Conservation (phyloP, 1,284 basidiomycete species). For the Ceratobasidium sp. region DNA sequence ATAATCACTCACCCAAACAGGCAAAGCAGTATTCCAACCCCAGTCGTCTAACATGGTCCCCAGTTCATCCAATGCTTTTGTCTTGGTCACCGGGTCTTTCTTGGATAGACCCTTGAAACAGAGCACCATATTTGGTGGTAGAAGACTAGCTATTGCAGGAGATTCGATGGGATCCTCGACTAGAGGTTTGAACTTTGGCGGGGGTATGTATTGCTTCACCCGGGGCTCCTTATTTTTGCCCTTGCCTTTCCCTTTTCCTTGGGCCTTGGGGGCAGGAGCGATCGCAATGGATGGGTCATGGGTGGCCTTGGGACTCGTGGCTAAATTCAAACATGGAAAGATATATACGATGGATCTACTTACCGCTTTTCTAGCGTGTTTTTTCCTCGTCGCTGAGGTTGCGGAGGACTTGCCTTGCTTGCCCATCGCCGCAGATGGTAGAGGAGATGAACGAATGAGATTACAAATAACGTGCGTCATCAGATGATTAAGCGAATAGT, state of each 20-base stretch:
- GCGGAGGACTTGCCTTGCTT: slow-evolving; percentile 57
- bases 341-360: slow-evolving; percentile 12
- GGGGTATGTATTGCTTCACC: slow-evolving; percentile 82
- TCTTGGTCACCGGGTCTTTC: slow-evolving; percentile 88
- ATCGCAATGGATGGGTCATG: slow-evolving; percentile 39
- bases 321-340: no score
- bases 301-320: not conserved
- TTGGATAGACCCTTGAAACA: slow-evolving; percentile 83
- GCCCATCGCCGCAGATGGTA: slow-evolving; percentile 23
- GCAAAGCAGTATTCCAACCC: slow-evolving; percentile 60
- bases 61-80: slow-evolving; percentile 86
- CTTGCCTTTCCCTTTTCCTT: slow-evolving; percentile 67
- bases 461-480: slow-evolving; percentile 18
- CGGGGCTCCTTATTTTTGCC: slow-evolving; percentile 52
- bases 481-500: not conserved
- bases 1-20: slow-evolving; percentile 80
- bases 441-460: slow-evolving; percentile 2
- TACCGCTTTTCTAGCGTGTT: slow-evolving; percentile 71
- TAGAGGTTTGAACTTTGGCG: slow-evolving; percentile 81
- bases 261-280: slow-evolving; percentile 45
- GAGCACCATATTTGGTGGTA: slow-evolving; percentile 84
- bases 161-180: slow-evolving; percentile 91
- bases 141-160: slow-evolving; percentile 74
- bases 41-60: slow-evolving; percentile 51
- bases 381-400: slow-evolving; percentile 81